A percentile compares a stretch with the other conserved stretches of the same genome.
phyloP scores from a whole-genome alignment of 331 rosid genomes.

The Telfairia occidentalis region DNA sequence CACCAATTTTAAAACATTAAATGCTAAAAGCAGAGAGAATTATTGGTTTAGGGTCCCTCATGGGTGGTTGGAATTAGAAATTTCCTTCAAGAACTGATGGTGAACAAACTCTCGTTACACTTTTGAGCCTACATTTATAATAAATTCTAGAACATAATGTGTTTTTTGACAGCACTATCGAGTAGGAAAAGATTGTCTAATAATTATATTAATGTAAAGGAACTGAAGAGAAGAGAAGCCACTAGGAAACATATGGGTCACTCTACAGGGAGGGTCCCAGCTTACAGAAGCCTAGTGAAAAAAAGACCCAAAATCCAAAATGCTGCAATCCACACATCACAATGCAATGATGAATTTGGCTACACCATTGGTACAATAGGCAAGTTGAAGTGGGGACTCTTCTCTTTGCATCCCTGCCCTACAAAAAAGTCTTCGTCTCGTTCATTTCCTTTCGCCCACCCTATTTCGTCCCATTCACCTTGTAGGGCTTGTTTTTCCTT shows the following conservation, averaged over 20 bases:
- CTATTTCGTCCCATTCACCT: neutral
- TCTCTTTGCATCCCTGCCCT: constrained; percentile 10
- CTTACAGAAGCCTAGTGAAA: neutral
- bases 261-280: constrained; percentile 10
- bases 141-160: neutral
- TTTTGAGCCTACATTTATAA: neutral
- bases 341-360: constrained; percentile 10
- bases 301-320: constrained; percentile 14
- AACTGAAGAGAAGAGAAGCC: constrained; percentile 13
- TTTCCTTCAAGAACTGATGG: neutral
- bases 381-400: constrained; percentile 12
- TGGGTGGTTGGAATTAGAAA: neutral
- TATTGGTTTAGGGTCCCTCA: neutral
- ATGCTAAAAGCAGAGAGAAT: neutral
- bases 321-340: constrained; percentile 14
- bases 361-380: neutral
- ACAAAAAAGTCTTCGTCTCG: constrained; percentile 8
- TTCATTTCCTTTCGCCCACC: constrained; percentile 10
- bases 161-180: neutral
- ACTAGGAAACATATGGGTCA: constrained; percentile 16
- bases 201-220: neutral
- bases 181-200: constrained; percentile 1
- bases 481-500: neutral
- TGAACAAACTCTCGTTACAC: neutral
- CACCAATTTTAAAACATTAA: neutral